Conservation (phyloP, 2,329 filamentous ascomycete genomes). For the Claviceps digitariae region DNA sequence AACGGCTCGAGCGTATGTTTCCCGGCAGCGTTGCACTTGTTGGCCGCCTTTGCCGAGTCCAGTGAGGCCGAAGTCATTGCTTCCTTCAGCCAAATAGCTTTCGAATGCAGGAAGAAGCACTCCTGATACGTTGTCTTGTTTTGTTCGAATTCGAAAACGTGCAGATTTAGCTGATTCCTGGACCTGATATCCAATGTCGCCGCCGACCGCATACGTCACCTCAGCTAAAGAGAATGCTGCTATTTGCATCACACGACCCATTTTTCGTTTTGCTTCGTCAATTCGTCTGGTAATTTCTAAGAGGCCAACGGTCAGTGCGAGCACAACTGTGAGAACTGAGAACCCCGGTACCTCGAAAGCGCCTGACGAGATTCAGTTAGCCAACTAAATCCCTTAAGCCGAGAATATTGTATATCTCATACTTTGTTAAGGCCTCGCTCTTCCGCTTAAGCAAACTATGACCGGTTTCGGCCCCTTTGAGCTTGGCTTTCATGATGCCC, state of each 20-base stretch:
- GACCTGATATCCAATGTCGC: constrained; percentile 92
- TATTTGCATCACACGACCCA: constrained; percentile 98
- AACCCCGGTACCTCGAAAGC: constrained; percentile 5
- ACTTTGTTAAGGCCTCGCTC: constrained; percentile 97
- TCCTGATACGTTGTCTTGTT: constrained; percentile 97
- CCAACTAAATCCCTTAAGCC: not conserved
- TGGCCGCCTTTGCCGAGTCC: constrained; percentile 94
- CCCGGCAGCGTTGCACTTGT: constrained; percentile 86
- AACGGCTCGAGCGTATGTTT: constrained; percentile 91
- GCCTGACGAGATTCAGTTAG: not conserved
- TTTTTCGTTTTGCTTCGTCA: constrained; percentile 97
- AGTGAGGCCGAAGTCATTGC: constrained; percentile 91
- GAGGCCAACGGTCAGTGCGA: not conserved
- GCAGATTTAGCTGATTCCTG: constrained; percentile 91
- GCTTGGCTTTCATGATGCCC: constrained; percentile 93
- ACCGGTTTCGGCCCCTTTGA: constrained; percentile 84
- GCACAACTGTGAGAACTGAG: constrained; percentile 3
- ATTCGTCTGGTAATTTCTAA: constrained; percentile 91
- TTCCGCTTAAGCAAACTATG: constrained; percentile 95
- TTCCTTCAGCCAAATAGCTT: constrained; percentile 75
- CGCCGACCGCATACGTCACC: constrained; percentile 92
- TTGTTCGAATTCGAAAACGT: constrained; percentile 82
- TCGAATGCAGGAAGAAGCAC: constrained; percentile 91
- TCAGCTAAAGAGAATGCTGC: constrained; percentile 95
- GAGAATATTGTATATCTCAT: constrained; percentile 17